phyloP scores from a whole-genome alignment of 768 basidiomycete species.

The Tulasnella calospora region DNA sequence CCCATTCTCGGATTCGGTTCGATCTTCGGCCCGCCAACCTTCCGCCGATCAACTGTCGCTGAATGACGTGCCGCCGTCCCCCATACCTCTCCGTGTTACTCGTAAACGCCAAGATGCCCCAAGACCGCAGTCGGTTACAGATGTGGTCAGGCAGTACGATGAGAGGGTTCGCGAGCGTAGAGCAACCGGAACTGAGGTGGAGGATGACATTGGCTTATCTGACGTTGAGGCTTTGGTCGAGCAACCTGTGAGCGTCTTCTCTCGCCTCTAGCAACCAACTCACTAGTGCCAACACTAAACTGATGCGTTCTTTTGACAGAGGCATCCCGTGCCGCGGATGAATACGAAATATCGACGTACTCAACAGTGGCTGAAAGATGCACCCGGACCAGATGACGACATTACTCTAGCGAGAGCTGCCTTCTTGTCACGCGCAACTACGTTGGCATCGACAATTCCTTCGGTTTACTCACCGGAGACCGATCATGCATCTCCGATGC shows the following conservation, averaged over 20 bases:
- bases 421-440: background rate
- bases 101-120: background rate
- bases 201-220: background rate
- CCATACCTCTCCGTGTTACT: background rate
- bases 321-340: background rate
- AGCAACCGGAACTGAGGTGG: background rate
- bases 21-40: background rate
- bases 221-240: background rate
- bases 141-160: slow-evolving; percentile 4
- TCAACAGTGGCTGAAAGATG: background rate
- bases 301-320: background rate
- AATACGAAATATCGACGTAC: slow-evolving; percentile 6
- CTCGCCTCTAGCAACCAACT: background rate
- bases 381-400: background rate
- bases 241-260: background rate
- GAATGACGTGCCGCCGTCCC: background rate
- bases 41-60: background rate
- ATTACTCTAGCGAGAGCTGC: background rate
- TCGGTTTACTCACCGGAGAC: slow-evolving; percentile 15
- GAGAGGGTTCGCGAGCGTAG: background rate
- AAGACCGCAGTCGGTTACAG: slow-evolving; percentile 2
- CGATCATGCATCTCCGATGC: background rate
- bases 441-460: slow-evolving; percentile 16
- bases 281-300: background rate
- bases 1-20: background rate